A percentile compares a stretch with the other conserved stretches of the same genome.
Evolutionary conservation across 1,284 basidiomycete species (phyloP).

Genomic region (Papiliotrema nemorosa): DNA sequence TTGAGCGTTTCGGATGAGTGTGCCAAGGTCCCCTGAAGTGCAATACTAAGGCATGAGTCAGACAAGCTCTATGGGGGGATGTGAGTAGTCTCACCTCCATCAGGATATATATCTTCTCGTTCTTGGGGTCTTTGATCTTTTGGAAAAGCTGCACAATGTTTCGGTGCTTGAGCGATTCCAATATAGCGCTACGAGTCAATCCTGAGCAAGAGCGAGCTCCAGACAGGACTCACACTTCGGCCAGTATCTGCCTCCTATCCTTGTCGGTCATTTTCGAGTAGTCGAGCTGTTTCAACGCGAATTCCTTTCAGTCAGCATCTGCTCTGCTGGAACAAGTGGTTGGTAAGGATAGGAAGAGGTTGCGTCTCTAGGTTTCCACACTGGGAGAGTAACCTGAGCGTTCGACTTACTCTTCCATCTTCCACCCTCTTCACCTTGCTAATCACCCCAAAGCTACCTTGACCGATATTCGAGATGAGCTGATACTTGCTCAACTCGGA

Average conservation of each 20-base stretch:
- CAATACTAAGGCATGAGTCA: constrained; percentile 60
- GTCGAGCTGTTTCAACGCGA: constrained; percentile 92
- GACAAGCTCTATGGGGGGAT: background rate
- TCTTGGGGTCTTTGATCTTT: constrained; percentile 78
- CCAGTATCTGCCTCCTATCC: constrained; percentile 88
- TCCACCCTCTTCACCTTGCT: constrained; percentile 81
- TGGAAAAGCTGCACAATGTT: constrained; percentile 69
- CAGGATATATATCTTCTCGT: constrained; percentile 86
- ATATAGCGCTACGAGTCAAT: constrained; percentile 68
- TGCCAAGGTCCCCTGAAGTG: constrained; percentile 86
- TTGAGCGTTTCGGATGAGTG: constrained; percentile 63
- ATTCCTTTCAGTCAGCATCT: constrained; percentile 52
- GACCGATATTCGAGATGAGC: constrained; percentile 84
- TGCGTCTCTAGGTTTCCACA: too few species aligned
- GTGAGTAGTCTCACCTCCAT: constrained; percentile 63
- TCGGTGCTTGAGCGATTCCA: constrained; percentile 88
- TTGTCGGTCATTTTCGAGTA: constrained; percentile 91
- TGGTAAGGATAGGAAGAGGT: too few species aligned
- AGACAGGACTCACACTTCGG: constrained; percentile 80
- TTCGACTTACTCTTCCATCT: constrained; percentile 72
- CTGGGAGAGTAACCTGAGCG: too few species aligned
- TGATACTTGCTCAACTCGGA: constrained; percentile 70
- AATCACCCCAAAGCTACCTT: constrained; percentile 96
- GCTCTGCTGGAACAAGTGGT: too few species aligned
- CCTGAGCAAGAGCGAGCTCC: background rate